Evolutionary conservation across 2,329 filamentous ascomycete genomes (phyloP), one percentile per base, ranked within the genome.

Genomic region (Cordyceps javanica): DNA sequence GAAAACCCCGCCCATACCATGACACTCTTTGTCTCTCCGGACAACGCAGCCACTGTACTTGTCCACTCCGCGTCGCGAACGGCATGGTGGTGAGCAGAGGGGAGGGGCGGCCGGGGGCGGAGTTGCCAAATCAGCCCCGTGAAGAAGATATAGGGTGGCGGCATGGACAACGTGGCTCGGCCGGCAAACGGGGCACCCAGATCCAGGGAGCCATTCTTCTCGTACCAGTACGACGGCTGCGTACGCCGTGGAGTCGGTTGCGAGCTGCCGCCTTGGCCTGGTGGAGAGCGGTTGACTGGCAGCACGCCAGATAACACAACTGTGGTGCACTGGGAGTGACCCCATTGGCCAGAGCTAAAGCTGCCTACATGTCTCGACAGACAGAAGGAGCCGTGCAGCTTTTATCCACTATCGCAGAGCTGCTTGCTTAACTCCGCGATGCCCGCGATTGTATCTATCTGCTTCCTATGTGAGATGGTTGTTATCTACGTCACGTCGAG

Each of bases 41-140:
- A 63, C n/a, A 67, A 62, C 63, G 63, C 42, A n/a, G 30, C 30
- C 25, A 42, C 39, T 42, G 8, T 11, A 36, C 34, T 11, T 36
- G 13, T 36, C 6, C 13, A 21, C 39, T 42, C 39, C 21, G 39
- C 39, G 9, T 5, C 21, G 23, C 39, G 21, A 10, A 42, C 8
- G 38, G n/a, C 38, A 19, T n/a, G 30, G 11, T 32, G 30, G 11
- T 32, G 6, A 32, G 11, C 36, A 16, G 14, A n/a, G 36, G 36
- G 11, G 36, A 19, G 38, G 21, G n/a, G n/a, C 11, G 21, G 19
- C 10, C 3, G 10, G 1, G 13, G 7, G 11, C 25, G 13, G 9
- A n/a, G n/a, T n/a, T 42, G 21, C 39, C 3, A 25, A 7, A 25
- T 25, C 21, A 42, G 39, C 39, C 39, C 10, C 39, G 21, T 16